Percentiles rank a stretch among this genome's conserved stretches.
Evolutionary conservation across 2,329 filamentous ascomycete genomes (phyloP).

Genomic region (Periconia digitata): DNA sequence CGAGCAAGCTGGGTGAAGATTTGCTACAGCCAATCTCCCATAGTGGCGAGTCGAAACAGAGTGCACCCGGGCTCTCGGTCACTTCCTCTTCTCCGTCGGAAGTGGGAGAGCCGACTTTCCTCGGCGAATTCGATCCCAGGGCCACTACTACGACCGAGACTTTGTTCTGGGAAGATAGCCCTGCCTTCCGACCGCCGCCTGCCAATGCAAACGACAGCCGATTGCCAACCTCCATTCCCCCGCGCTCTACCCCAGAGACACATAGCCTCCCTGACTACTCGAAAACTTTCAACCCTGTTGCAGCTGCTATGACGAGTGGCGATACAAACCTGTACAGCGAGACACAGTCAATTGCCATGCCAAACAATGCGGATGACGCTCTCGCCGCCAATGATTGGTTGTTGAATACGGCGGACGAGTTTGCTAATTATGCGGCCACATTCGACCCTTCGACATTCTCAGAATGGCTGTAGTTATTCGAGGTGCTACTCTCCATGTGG

Average conservation of each 20-base stretch:
- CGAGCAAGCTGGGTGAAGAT: constrained; percentile 39
- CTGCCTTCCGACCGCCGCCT: constrained; percentile 34
- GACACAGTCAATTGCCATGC: constrained; percentile 34
- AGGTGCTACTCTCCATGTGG: constrained; percentile 10
- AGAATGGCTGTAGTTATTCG: constrained; percentile 37
- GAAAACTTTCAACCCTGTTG: constrained; percentile 25
- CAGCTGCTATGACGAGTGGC: constrained; percentile 27
- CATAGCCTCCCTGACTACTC: constrained; percentile 31
- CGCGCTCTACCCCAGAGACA: constrained; percentile 20
- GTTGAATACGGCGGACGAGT: constrained; percentile 25
- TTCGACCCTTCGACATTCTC: constrained; percentile 25
- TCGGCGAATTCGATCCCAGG: constrained; percentile 39
- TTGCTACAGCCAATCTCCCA: constrained; percentile 43
- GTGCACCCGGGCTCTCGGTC: constrained; percentile 43
- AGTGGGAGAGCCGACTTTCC: constrained; percentile 37
- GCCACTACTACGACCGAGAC: constrained; percentile 32
- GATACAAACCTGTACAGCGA: constrained; percentile 26
- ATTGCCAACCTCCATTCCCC: constrained; percentile 26
- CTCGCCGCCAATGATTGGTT: constrained; percentile 34
- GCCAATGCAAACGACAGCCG: constrained; percentile 25
- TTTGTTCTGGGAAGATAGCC: constrained; percentile 42
- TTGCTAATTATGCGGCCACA: constrained; percentile 21
- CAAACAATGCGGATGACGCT: constrained; percentile 32
- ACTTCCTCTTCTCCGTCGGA: constrained; percentile 46
- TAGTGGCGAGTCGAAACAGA: constrained; percentile 45